Base-by-base conservation (phyloP, 495 filamentous ascomycete species). In the Hypomontagnella submonticulosa region DNA sequence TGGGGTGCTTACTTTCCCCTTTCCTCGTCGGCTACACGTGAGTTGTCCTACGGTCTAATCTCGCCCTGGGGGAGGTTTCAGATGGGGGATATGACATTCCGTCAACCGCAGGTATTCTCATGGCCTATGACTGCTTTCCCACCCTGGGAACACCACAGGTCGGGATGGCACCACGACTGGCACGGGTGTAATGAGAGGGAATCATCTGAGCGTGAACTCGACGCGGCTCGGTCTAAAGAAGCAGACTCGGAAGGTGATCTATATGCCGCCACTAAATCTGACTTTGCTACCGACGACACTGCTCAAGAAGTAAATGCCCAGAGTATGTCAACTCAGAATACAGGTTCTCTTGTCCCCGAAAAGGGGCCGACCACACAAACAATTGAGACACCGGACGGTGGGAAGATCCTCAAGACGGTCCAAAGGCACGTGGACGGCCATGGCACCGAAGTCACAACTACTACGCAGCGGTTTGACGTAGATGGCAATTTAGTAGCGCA, bases 1-100 rank as follows among this genome's bases (percentile, higher is more conserved):
- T 72, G 69, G 71, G 48, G 41, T 12, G 43, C 71, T 7, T 74
- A 66, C 27, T 74, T 72, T 10, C 27, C 18, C 0, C 61, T 73
- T 11, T 51, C 65, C 5, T 33, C 47, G n/a, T 8, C 16, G 12
- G 55, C 61, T 1, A 42, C 6, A 3, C 61, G 34, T 36, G 10
- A 55, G 33, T 12, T 69, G 10, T 47, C 60, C 19, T 47, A 46
- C n/a, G 55, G 55, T n/a, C 10, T 42, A 16, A 20, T 23, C 10
- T 62, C 43, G 9, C 56, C 55, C 18, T 54, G 36, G 23, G 16
- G 27, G 9, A 13, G 16, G 9, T 27, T 50, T 15, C 43, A 50
- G 10, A 52, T 33, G 11, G 16, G 37, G 6, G 41, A 52, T 12
- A 46, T 10, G 13, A 50, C 52, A 7, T 63, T 62, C 9, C 53